These are phyloP conservation scores for Penicillium salamii DNA, from an alignment of 495 filamentous ascomycete species.

Conservation along the genomic window DNA sequence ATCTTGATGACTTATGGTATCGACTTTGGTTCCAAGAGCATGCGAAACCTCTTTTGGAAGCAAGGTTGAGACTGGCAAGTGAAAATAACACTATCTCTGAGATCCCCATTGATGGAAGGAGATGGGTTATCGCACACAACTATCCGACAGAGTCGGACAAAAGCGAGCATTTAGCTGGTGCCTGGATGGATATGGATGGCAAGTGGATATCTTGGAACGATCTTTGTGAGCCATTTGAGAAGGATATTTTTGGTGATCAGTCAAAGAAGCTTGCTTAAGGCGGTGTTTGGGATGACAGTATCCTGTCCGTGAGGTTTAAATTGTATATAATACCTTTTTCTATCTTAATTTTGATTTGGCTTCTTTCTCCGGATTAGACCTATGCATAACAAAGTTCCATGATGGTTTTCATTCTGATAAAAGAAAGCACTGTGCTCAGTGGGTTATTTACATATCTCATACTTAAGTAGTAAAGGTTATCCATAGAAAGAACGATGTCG, in stretches of 20 bases:
- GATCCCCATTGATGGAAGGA: constrained; percentile 6
- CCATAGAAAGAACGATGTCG: too few species aligned
- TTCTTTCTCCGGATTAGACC: too few species aligned
- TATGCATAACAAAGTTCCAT: too few species aligned
- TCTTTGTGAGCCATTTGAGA: constrained; percentile 6
- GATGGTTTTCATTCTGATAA: not conserved
- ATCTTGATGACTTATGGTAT: constrained; percentile 12
- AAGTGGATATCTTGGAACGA: constrained; percentile 9
- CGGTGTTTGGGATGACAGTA: not conserved
- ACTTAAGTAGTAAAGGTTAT: too few species aligned
- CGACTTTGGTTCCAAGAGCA: constrained; percentile 11
- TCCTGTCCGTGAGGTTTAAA: too few species aligned
- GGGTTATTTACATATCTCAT: not conserved
- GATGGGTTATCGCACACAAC: constrained; percentile 6
- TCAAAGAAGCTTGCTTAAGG: not conserved
- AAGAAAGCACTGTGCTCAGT: too few species aligned
- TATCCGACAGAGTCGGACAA: not conserved
- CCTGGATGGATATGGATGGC: constrained; percentile 8
- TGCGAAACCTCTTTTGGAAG: constrained; percentile 6
- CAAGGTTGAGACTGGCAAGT: not conserved
- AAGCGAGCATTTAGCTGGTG: not conserved
- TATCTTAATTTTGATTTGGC: too few species aligned
- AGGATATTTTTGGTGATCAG: constrained; percentile 3
- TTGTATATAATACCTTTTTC: too few species aligned
- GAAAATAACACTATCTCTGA: not conserved